Percentiles rank a stretch among this genome's conserved stretches.
Evolutionary conservation across 768 basidiomycete genomes (phyloP).

Genomic region (Coprinopsis cinerea): DNA sequence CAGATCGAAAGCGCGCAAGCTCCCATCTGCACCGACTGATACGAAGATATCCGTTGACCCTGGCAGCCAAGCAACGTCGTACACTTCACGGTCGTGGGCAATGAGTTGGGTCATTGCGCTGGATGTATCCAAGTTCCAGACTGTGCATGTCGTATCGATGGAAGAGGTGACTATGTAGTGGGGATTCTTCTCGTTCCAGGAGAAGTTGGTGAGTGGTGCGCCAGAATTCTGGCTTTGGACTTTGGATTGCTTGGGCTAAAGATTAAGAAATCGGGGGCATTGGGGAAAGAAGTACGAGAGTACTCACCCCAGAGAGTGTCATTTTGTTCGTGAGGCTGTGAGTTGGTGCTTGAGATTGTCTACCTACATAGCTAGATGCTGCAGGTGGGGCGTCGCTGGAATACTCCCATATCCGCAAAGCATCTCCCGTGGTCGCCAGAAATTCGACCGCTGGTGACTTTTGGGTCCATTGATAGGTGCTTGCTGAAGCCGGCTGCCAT

Average conservation of each 20-base stretch:
- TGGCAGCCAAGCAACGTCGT: conserved; percentile 98
- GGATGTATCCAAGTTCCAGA: conserved; percentile 96
- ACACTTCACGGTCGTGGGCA: conserved; percentile 93
- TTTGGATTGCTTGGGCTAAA: conserved; percentile 68
- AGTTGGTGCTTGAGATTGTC: conserved; percentile 43
- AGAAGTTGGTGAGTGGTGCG: conserved; percentile 93
- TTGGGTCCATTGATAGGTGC: conserved; percentile 60
- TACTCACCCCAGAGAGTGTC: conserved; percentile 73
- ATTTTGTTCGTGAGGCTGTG: conserved; percentile 71
- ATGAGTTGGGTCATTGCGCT: conserved; percentile 96
- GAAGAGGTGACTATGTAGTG: conserved; percentile 93
- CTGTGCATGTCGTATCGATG: conserved; percentile 97
- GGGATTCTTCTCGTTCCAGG: conserved; percentile 93
- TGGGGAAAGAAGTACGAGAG: conserved; percentile 8
- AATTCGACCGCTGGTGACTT: conserved; percentile 69
- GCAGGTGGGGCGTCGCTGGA: conserved; percentile 55
- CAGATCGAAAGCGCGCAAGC: conserved; percentile 92
- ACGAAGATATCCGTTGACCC: conserved; percentile 95
- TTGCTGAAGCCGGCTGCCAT: conserved; percentile 81
- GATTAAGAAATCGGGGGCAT: conserved; percentile 9
- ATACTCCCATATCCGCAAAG: conserved; percentile 89
- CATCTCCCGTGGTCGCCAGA: conserved; percentile 91
- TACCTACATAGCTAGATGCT: conserved; percentile 64
- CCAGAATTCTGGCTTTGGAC: conserved; percentile 77
- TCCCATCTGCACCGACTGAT: conserved; percentile 96